Percentiles rank a stretch among this genome's conserved stretches.
Evolutionary conservation across 2,329 filamentous ascomycete species (phyloP).

Genomic region (Orbilia quercus): DNA sequence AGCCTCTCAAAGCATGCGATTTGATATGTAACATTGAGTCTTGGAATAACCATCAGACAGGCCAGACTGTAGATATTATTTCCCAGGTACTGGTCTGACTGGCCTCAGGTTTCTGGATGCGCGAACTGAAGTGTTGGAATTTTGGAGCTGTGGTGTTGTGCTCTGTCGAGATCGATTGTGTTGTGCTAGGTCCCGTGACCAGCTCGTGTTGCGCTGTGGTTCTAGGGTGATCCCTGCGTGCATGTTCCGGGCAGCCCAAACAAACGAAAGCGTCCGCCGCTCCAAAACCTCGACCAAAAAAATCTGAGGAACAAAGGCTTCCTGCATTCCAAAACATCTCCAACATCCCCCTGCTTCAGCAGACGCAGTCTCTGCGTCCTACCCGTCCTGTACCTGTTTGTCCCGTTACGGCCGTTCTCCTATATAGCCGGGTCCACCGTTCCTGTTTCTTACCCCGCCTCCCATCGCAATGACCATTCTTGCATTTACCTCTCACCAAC

Average conservation of each 20-base stretch:
- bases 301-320: conserved; percentile 33
- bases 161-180: too few relatives aligned
- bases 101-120: too few relatives aligned
- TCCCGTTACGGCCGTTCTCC: background rate
- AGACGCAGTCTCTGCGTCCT: background rate
- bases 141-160: too few relatives aligned
- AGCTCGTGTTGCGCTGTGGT: background rate
- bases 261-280: conserved; percentile 14
- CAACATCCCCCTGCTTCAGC: background rate
- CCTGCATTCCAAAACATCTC: conserved; percentile 20
- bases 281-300: conserved; percentile 19
- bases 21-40: too few relatives aligned
- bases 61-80: too few relatives aligned
- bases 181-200: background rate
- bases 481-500: conserved; percentile 8
- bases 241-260: background rate
- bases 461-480: conserved; percentile 30
- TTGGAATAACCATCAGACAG: too few relatives aligned
- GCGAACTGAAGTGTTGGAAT: background rate
- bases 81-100: too few relatives aligned
- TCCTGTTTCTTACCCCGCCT: background rate
- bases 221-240: conserved; percentile 15
- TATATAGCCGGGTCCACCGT: background rate
- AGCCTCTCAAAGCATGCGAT: too few relatives aligned
- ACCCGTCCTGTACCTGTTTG: background rate